Evolutionary conservation across 2,329 filamentous ascomycete genomes (phyloP), one percentile per base, ranked within the genome.

Genomic region (Sordariomycetes sp.): DNA sequence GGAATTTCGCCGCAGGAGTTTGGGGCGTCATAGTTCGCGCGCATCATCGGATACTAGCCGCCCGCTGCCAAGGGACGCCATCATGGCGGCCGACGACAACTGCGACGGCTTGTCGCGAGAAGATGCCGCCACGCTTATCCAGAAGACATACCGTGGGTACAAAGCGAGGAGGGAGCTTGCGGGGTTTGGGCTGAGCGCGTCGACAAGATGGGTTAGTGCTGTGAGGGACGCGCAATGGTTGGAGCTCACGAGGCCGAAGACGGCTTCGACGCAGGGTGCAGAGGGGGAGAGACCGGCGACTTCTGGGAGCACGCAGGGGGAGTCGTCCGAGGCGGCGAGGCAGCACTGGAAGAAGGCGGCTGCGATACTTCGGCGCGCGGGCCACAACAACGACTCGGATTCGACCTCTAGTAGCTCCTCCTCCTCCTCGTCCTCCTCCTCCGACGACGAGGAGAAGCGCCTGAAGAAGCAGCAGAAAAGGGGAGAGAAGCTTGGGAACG

Each of bases 61-160:
- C 20, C 25, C 51, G 12, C 6, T 17, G 34, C 32, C 10, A 13
- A 22, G 36, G 32, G 22, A 20, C 22, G 50, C 15, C 28, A 53
- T 28, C 50, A n/a, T 48, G 20, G 13, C 42, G 25, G 51, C 28
- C 36, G 24, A 2, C 50, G 42, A 15, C 34, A 28, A 54, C 24
- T 34, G 32, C 32, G 39, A 48, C 35, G 39, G 25, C 13, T 17
- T 39, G 22, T 22, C 57, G 20, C 13, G 4, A 32, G 65, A 69
- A 28, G 70, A 73, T 54, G 82, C 82, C 2, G 81, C 81, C 3
- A 73, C 71, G 24, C 64, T 81, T 28, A 85, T 85, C 53, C 82
- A 89, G 73, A 82, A 85, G 62, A 86, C 84, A 28, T 95, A 90
- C 67, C 79, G 90, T 36, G 89, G 89, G 6, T 89, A 95, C 68